Evolutionary conservation across 768 basidiomycete genomes (phyloP), one percentile per base, ranked within the genome.

Genomic region (Filobasidium wieringae): DNA sequence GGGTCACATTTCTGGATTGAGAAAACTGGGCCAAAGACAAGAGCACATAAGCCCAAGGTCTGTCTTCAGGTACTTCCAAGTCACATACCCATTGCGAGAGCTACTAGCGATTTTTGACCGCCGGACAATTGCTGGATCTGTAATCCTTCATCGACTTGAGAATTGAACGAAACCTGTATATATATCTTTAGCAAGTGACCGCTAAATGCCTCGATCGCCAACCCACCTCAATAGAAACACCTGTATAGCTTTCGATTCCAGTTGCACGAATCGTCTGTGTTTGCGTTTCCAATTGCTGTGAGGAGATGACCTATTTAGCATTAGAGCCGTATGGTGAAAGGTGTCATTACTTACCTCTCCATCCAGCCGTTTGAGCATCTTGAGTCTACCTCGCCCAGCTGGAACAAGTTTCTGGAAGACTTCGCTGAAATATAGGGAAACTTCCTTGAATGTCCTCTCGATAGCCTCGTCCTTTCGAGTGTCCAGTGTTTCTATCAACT

Each of bases 1-100:
- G 95, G 95, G 68, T 99, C 95, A 70, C 93, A 97, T 75, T 95
- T 96, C 75, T 99, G 95, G 64, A 97, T 97, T 15, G 93, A 90
- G 68, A 99, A 97, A 26, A 99, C 92, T 88, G 67, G 0, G 30
- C 14, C 7, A 4, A 47, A 27, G 9, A 12, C 11, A 43, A 0
- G 93, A 90, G 68, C 97, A 97, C 24, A 99, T 92, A 87, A 67
- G 0, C 29, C 14, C 7, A 4, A 47, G 24, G 9, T 9, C 11
- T 39, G 0, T 19, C 27, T 9, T 12, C 50, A 30, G 50, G 5
- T 32, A 31, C 4, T 31, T 15, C 19, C 2, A 51, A 8, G 24
- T 3, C 50, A 52, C 76, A 29, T 59, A 88, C 89, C 88, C 32
- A 88, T 86, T 2, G 95, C 90, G 30, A 99, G 82, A 0, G 95